Evolutionary conservation across 2,329 filamentous ascomycete genomes (phyloP).

Genomic region (Aschersonia sp.): DNA sequence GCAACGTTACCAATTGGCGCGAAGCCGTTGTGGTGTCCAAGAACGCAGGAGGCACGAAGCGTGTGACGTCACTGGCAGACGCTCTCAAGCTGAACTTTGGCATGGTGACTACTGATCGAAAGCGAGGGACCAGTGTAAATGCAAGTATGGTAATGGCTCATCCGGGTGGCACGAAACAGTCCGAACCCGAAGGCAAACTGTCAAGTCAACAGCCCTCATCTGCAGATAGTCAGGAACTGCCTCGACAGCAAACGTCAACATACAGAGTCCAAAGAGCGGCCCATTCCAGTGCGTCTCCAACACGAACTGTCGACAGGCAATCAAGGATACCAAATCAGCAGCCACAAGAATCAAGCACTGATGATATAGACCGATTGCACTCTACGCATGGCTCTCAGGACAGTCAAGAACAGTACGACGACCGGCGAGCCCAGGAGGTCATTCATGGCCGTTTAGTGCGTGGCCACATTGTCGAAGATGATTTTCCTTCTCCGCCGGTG

Average conservation of each 20-base stretch:
- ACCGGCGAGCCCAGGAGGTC: slow-evolving; percentile 75
- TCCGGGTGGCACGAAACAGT: slow-evolving; percentile 42
- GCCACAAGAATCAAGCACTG: slow-evolving; percentile 5
- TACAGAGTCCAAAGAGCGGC: slow-evolving; percentile 11
- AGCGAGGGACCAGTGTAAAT: slow-evolving; percentile 55
- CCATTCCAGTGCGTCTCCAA: slow-evolving; percentile 29
- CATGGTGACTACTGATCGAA: slow-evolving; percentile 78
- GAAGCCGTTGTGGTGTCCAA: slow-evolving; percentile 96
- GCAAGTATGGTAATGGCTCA: slow-evolving; percentile 65
- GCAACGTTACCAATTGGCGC: slow-evolving; percentile 75
- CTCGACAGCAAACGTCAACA: slow-evolving; percentile 8
- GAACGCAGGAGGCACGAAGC: slow-evolving; percentile 93
- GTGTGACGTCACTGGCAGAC: slow-evolving; percentile 90
- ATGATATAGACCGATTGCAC: slow-evolving; percentile 9
- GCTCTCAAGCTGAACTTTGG: slow-evolving; percentile 95
- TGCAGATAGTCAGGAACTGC: slow-evolving; percentile 8
- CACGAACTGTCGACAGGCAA: slow-evolving; percentile 14
- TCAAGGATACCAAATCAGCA: slow-evolving; percentile 6
- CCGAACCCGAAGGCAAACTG: slow-evolving; percentile 21
- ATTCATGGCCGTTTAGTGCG: slow-evolving; percentile 84
- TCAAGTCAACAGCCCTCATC: slow-evolving; percentile 8
- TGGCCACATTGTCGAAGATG: slow-evolving; percentile 89
- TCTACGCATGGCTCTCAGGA: slow-evolving; percentile 12
- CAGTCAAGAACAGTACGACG: slow-evolving; percentile 44
- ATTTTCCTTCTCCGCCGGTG: slow-evolving; percentile 65